Conservation (phyloP, 805 yeast genomes). For the Lipomyces orientalis region DNA sequence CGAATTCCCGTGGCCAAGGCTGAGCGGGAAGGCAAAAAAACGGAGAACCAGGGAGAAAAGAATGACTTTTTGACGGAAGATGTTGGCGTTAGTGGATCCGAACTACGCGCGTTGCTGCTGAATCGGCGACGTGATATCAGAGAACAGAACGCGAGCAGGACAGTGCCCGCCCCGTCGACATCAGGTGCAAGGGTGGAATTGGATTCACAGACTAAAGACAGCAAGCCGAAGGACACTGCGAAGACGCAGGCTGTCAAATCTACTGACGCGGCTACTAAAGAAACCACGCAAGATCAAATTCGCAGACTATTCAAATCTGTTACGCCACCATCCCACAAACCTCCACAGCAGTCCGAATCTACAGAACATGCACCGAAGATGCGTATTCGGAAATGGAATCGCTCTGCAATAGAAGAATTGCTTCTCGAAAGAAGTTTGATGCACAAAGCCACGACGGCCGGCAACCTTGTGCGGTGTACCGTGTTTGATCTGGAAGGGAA, state of each 20-base stretch:
- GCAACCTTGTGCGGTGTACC: slow-evolving; percentile 60
- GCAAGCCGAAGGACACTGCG: not conserved
- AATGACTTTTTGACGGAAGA: not conserved
- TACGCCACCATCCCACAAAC: not conserved
- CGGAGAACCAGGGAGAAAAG: not conserved
- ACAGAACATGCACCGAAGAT: not conserved
- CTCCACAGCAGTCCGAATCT: not conserved
- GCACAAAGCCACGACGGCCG: slow-evolving; percentile 25
- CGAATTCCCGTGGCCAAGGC: not conserved
- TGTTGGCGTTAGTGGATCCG: not conserved
- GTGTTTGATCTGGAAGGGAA: slow-evolving; percentile 74
- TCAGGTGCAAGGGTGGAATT: not conserved
- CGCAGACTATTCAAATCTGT: slow-evolving; percentile 2
- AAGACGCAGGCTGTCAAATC: not conserved
- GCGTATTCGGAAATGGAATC: slow-evolving; percentile 13
- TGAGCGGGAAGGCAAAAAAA: not conserved
- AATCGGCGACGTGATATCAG: not conserved
- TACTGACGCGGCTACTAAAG: not conserved
- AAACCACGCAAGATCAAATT: not conserved
- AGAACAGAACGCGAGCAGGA: not conserved
- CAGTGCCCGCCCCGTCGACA: not conserved
- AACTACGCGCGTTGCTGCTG: not conserved
- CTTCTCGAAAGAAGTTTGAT: slow-evolving; percentile 29
- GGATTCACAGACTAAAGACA: not conserved
- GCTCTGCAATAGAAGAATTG: slow-evolving; percentile 28